These are phyloP conservation scores for Micractinium conductrix DNA, from an alignment of 139 green algal species.

Conservation along the genomic window DNA sequence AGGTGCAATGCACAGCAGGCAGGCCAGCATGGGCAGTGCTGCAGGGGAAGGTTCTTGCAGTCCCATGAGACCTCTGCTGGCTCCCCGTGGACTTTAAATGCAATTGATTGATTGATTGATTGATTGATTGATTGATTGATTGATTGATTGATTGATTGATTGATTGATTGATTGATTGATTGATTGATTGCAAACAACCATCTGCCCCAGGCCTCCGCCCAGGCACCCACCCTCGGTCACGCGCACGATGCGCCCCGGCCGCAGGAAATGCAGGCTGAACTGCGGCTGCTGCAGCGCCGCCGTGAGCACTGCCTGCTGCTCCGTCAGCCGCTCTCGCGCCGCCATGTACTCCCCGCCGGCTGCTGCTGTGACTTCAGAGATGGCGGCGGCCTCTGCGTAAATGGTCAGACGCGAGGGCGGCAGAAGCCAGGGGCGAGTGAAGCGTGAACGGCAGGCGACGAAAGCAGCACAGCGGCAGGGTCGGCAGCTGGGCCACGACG, in stretches of 20 bases:
- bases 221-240: slow-evolving; percentile 38
- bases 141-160: too few species aligned
- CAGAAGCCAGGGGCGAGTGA: too few species aligned
- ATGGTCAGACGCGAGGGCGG: too few species aligned
- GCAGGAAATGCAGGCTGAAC: slow-evolving; percentile 79
- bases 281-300: slow-evolving; percentile 57
- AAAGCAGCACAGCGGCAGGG: not conserved
- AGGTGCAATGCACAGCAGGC: not conserved
- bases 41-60: too few species aligned
- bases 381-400: slow-evolving; percentile 28
- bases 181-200: too few species aligned
- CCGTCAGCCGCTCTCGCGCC: slow-evolving; percentile 38
- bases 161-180: too few species aligned
- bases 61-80: too few species aligned
- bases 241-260: slow-evolving; percentile 79
- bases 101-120: too few species aligned
- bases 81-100: too few species aligned
- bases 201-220: too few species aligned
- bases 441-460: too few species aligned
- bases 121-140: too few species aligned
- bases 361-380: slow-evolving; percentile 18
- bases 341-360: slow-evolving; percentile 39
- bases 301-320: slow-evolving; percentile 43
- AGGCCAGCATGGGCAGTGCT: not conserved
- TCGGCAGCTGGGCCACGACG: not conserved